Conservation (phyloP, 1,284 basidiomycete genomes). For the Papiliotrema flavescens region DNA sequence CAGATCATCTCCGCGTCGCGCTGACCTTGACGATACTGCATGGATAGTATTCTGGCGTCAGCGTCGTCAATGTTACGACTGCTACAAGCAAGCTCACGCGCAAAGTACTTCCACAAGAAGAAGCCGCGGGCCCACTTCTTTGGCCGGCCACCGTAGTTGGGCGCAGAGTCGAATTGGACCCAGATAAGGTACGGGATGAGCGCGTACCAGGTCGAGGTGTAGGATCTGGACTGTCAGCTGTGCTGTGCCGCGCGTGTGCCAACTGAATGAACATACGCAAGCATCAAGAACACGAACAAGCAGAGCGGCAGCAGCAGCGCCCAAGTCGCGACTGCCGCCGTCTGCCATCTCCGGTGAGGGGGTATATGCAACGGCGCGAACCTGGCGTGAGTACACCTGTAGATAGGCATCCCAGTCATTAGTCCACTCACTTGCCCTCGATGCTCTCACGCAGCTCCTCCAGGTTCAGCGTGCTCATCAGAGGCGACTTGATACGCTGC, state of each 20-base stretch:
- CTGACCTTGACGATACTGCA: conserved; percentile 45
- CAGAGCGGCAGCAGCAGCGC: conserved; percentile 71
- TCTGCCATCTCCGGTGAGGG: conserved; percentile 67
- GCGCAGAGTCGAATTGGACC: conserved; percentile 73
- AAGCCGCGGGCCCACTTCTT: conserved; percentile 71
- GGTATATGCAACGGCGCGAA: conserved; percentile 49
- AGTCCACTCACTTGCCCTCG: conserved; percentile 32
- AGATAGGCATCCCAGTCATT: background rate
- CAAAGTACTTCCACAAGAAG: conserved; percentile 63
- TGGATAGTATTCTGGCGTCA: conserved; percentile 72
- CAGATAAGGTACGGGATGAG: conserved; percentile 78
- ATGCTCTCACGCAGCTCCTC: conserved; percentile 30
- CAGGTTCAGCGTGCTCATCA: conserved; percentile 24
- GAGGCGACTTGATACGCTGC: conserved; percentile 22
- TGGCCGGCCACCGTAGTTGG: conserved; percentile 71
- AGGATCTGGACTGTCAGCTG: conserved; percentile 59
- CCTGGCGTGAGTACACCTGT: conserved; percentile 15
- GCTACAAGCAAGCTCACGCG: conserved; percentile 21
- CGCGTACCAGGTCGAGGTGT: conserved; percentile 83
- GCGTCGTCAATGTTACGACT: background rate
- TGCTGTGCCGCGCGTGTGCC: background rate
- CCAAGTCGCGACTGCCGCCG: conserved; percentile 81
- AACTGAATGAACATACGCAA: conserved; percentile 74
- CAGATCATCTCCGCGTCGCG: background rate
- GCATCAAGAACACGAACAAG: conserved; percentile 66